Percentiles rank a stretch among this genome's conserved stretches.
Evolutionary conservation across 768 basidiomycete species (phyloP).

Genomic region (Phaeotremella skinneri): DNA sequence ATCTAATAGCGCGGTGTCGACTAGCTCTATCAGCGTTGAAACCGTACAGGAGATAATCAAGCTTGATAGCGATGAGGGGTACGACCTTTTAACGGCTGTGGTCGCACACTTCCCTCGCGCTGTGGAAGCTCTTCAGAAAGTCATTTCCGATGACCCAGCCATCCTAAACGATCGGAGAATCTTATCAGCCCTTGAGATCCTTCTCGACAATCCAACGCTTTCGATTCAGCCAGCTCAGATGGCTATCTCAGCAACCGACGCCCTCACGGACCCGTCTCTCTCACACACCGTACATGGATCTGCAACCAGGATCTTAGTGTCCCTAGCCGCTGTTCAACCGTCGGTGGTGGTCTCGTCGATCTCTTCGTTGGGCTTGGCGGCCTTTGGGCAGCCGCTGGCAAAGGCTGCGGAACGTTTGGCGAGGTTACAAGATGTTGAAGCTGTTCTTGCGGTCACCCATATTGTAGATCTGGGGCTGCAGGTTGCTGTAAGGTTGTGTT

Average conservation of each 20-base stretch:
- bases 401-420: conserved; percentile 2
- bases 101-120: background rate
- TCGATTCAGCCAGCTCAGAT: conserved; percentile 9
- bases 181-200: conserved; percentile 2
- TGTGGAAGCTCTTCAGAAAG: background rate
- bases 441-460: conserved; percentile 1
- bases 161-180: conserved; percentile 4
- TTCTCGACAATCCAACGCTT: conserved; percentile 11
- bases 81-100: conserved; percentile 9
- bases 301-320: conserved; percentile 7
- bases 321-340: background rate
- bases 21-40: background rate
- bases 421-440: background rate
- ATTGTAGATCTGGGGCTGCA: conserved; percentile 21
- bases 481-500: conserved; percentile 20
- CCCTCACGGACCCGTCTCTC: background rate
- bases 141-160: conserved; percentile 4
- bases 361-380: background rate
- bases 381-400: conserved; percentile 5
- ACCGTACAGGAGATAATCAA: background rate
- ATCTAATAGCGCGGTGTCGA: background rate
- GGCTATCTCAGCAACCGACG: background rate
- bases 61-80: background rate
- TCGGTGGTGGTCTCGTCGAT: background rate
- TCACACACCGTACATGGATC: background rate